Percentiles rank a stretch among this genome's conserved stretches.
These are phyloP conservation scores for Ogataea hybrid DNA, from an alignment of 1,139 yeast species.

Conservation along the genomic window DNA sequence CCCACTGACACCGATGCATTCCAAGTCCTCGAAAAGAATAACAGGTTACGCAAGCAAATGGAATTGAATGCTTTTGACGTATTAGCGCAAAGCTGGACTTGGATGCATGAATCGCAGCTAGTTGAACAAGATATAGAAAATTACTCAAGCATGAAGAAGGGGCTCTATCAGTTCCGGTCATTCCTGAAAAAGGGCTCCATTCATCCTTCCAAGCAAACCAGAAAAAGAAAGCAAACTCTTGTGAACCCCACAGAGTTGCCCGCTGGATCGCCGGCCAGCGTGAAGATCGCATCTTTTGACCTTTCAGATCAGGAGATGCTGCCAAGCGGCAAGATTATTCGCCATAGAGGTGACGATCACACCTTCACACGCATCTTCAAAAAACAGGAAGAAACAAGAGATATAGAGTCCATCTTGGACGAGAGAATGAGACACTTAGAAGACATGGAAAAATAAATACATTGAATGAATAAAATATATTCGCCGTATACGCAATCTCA, in stretches of 20 bases:
- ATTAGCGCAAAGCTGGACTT: conserved; percentile 79
- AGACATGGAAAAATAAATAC: conserved; percentile 10
- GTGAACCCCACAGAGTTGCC: conserved; percentile 46
- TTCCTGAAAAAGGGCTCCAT: conserved; percentile 34
- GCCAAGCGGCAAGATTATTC: conserved; percentile 68
- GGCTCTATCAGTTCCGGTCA: conserved; percentile 29
- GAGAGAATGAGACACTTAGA: conserved; percentile 47
- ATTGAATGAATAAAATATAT: conserved; percentile 5
- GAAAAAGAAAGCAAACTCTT: conserved; percentile 53
- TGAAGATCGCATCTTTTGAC: conserved; percentile 28
- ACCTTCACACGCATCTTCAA: conserved; percentile 19
- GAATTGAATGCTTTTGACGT: conserved; percentile 74
- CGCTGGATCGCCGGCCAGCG: conserved; percentile 49
- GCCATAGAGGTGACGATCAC: conserved; percentile 35
- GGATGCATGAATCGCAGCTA: conserved; percentile 42
- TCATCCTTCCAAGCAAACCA: conserved; percentile 30
- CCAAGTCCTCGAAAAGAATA: conserved; percentile 71
- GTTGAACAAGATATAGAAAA: conserved; percentile 39
- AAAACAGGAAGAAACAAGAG: conserved; percentile 34
- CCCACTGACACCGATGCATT: conserved; percentile 81
- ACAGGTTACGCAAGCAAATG: conserved; percentile 61
- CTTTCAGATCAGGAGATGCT: conserved; percentile 51
- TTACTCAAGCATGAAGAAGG: conserved; percentile 40
- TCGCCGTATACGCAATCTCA: conserved; percentile 2
- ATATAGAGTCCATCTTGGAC: conserved; percentile 59